Evolutionary conservation across 371 early-diverging fungal species (phyloP), one percentile per base, ranked within the genome.

Genomic region (Vavraia culicis): DNA sequence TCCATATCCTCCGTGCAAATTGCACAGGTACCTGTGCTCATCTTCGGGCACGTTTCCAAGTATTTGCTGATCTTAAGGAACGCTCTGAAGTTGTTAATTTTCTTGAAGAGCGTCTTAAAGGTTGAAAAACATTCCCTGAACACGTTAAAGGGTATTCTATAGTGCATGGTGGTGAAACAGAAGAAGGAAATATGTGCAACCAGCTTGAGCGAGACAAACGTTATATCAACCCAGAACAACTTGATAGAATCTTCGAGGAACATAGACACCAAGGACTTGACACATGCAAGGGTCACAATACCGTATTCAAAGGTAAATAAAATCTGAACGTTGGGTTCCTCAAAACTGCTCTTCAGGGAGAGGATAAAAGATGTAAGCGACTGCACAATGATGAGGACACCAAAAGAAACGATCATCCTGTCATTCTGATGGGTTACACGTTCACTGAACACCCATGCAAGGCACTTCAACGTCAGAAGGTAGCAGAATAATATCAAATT

Each of bases 1-100:
- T 33, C 21, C 22, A 64, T 52, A 15, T 62, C 59, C 10, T 62
- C 66, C 11, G 19, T 34, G 41, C 66, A 66, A 1, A 66, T 66
- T 8, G 52, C 45, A 47, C 66, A 66, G 27, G 39, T 23, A n/a
- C 48, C 48, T 22, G 43, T 49, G 15, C 27, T 37, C 10, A 46
- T 49, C 31, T 55, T 55, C 5, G 14, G 20, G 31, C 65, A 39
- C 7, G 14, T 38, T 5, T 59, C 51, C 7, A 66, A 37, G 2
- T 48, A 38, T 9, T 46, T 49, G 35, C 44, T 48, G n/a, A 66
- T 31, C 18, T 31, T 37, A 11, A 42, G 34, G 21, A 52, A 61
- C 11, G 20, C 51, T 0, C 1, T 18, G n/a, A 52, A 57, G 19
- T 10, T 20, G 32, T 21, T 45, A 1, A 44, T 36, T 41, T 48